Conservation (phyloP, 2,329 filamentous ascomycete genomes). For the Nothophoma quercina region DNA sequence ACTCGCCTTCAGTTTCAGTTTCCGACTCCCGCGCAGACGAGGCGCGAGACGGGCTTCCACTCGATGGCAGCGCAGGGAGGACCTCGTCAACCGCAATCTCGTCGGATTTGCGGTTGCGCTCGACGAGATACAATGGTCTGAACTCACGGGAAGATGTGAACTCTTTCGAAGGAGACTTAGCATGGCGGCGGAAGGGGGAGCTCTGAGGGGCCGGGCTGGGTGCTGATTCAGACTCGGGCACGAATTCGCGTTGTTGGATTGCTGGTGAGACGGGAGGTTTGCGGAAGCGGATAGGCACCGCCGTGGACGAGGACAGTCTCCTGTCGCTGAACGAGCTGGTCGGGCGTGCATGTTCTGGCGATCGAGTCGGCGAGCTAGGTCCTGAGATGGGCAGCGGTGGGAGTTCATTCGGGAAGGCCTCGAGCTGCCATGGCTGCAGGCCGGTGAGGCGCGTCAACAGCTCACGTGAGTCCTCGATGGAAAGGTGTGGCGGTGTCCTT, state of each 20-base stretch:
- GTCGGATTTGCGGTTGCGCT: constrained; percentile 59
- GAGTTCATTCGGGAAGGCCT: constrained; percentile 46
- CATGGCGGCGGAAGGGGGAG: constrained; percentile 56
- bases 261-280: constrained; percentile 56
- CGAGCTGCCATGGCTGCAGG: constrained; percentile 45
- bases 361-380: constrained; percentile 39
- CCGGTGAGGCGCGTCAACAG: constrained; percentile 46
- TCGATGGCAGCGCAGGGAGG: constrained; percentile 62
- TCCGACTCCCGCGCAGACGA: constrained; percentile 34
- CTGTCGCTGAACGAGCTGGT: constrained; percentile 29
- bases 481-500: constrained; percentile 38
- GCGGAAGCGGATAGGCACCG: constrained; percentile 64
- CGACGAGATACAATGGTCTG: constrained; percentile 82
- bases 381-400: constrained; percentile 43
- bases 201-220: constrained; percentile 37
- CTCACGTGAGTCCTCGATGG: constrained; percentile 43
- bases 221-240: constrained; percentile 43
- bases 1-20: constrained; percentile 54
- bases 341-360: constrained; percentile 33
- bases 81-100: constrained; percentile 43
- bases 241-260: constrained; percentile 49
- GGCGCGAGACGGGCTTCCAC: constrained; percentile 48
- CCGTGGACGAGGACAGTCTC: constrained; percentile 53
- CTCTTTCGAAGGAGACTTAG: constrained; percentile 59
- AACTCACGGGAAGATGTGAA: constrained; percentile 70